Evolutionary conservation across 2,329 filamentous ascomycete species (phyloP).

Genomic region (Didymella exigua): DNA sequence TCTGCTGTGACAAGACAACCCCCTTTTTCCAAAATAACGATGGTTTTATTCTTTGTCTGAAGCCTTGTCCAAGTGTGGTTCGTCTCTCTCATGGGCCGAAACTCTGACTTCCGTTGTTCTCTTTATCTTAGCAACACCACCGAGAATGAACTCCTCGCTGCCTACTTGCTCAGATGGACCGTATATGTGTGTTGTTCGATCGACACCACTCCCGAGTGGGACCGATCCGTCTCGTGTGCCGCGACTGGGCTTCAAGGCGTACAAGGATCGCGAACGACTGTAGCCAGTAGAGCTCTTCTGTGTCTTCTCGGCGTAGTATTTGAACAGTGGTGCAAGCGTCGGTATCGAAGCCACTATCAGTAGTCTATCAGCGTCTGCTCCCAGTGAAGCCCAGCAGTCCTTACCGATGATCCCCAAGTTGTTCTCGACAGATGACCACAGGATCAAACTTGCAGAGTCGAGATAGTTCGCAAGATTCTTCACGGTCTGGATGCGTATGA

Average conservation of each 20-base stretch:
- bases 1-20: too few species aligned
- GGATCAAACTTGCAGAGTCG: constrained; percentile 21
- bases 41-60: background rate
- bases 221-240: constrained; percentile 2
- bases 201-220: constrained; percentile 4
- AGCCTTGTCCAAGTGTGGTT: background rate
- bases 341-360: constrained; percentile 17
- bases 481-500: constrained; percentile 20
- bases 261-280: constrained; percentile 12
- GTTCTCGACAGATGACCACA: constrained; percentile 26
- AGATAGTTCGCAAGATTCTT: constrained; percentile 23
- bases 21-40: too few species aligned
- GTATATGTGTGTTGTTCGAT: background rate
- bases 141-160: constrained; percentile 19
- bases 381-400: background rate
- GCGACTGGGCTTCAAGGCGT: constrained; percentile 7
- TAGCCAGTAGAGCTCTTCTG: constrained; percentile 14
- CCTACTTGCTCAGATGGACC: background rate
- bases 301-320: constrained; percentile 24
- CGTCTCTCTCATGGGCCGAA: background rate
- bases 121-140: constrained; percentile 7
- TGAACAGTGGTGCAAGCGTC: constrained; percentile 21
- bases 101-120: constrained; percentile 12
- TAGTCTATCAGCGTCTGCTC: background rate
- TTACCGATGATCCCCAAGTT: constrained; percentile 22